These are phyloP conservation scores for Phytophthora uliginosa DNA, from an alignment of 352 stramenopile species.

Conservation along the genomic window DNA sequence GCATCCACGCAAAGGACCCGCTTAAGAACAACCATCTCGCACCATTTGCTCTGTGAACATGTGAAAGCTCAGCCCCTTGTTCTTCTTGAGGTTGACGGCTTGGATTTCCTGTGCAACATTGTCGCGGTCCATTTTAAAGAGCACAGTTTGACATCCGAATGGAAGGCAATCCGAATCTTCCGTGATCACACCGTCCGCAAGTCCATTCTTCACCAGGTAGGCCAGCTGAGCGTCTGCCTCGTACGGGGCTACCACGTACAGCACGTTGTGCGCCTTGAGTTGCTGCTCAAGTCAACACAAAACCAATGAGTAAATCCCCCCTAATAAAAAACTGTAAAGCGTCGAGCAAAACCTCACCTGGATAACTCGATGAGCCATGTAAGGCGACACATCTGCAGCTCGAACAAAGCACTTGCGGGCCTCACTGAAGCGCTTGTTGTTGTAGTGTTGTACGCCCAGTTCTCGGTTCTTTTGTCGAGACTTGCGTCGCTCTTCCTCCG, in stretches of 20 bases:
- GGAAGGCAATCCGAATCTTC: slow-evolving; percentile 97
- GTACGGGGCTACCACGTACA: slow-evolving; percentile 97
- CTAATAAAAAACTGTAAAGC: background rate
- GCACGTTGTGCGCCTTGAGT: slow-evolving; percentile 72
- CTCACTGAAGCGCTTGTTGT: slow-evolving; percentile 64
- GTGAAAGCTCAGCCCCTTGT: slow-evolving; percentile 78
- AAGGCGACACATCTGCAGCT: slow-evolving; percentile 82
- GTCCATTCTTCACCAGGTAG: slow-evolving; percentile 79
- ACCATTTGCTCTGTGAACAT: slow-evolving; percentile 92
- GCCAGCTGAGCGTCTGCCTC: slow-evolving; percentile 98
- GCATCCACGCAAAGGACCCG: background rate
- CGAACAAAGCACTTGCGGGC: slow-evolving; percentile 79
- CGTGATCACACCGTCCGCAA: slow-evolving; percentile 96
- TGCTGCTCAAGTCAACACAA: slow-evolving; percentile 34
- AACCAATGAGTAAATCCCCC: slow-evolving; percentile 5
- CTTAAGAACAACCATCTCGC: slow-evolving; percentile 3
- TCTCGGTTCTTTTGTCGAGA: slow-evolving; percentile 77
- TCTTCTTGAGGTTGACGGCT: slow-evolving; percentile 71
- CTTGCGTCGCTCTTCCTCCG: slow-evolving; percentile 76
- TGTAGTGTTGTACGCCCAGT: slow-evolving; percentile 65
- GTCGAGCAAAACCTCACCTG: slow-evolving; percentile 43
- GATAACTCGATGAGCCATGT: slow-evolving; percentile 85
- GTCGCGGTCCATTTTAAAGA: slow-evolving; percentile 97
- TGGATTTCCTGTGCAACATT: slow-evolving; percentile 91
- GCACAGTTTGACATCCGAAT: slow-evolving; percentile 92